Evolutionary conservation across 495 filamentous ascomycete genomes (phyloP).

Genomic region (Daldinia vernicosa): DNA sequence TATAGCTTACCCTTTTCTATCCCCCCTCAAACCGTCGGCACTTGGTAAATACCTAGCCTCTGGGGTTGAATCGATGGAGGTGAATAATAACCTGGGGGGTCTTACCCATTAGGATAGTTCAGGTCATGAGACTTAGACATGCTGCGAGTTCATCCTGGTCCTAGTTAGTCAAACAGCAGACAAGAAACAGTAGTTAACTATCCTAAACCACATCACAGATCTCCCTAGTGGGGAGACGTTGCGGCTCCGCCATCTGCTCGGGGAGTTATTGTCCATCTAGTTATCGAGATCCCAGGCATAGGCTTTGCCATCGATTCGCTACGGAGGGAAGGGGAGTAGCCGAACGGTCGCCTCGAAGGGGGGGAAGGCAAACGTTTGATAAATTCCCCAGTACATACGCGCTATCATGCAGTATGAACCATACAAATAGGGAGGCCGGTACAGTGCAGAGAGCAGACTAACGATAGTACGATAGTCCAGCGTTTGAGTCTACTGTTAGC

Average conservation of each 20-base stretch:
- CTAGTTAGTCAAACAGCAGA: neutral
- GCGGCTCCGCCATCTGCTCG: constrained; percentile 1
- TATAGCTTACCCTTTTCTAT: neutral
- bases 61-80: neutral
- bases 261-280: neutral
- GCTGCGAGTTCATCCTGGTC: neutral
- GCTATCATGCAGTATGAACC: constrained; percentile 20
- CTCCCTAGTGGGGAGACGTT: neutral
- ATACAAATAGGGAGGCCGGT: constrained; percentile 22
- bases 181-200: neutral
- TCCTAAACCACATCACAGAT: neutral
- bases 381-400: neutral
- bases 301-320: neutral
- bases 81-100: neutral
- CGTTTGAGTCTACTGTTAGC: neutral
- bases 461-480: constrained; percentile 17
- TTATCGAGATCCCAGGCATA: constrained; percentile 6
- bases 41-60: neutral
- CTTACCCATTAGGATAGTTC: neutral
- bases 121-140: neutral
- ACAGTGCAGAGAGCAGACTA: constrained; percentile 15
- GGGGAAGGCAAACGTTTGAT: neutral
- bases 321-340: neutral
- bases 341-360: neutral
- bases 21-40: neutral